These are phyloP conservation scores for Chytridium lagenaria DNA, from an alignment of 371 early-diverging fungal species.

Conservation along the genomic window DNA sequence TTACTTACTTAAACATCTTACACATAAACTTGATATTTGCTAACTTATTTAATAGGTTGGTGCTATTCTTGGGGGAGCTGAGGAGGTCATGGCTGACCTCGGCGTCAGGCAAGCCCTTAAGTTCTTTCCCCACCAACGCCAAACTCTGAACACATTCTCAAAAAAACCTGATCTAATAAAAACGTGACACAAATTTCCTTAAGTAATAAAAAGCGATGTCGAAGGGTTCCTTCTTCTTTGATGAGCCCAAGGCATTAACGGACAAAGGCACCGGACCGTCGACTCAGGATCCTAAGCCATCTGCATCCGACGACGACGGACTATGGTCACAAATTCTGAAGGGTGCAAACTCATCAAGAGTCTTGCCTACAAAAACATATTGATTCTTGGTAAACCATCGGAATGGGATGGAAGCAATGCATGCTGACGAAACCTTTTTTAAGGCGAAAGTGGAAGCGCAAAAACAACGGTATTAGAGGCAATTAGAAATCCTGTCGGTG, in stretches of 20 bases:
- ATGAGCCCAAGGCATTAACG: neutral
- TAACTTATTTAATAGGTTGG: neutral
- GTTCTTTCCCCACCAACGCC: slow-evolving; percentile 32
- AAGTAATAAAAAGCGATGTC: neutral
- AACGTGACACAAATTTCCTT: too few species aligned
- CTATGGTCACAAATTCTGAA: slow-evolving; percentile 81
- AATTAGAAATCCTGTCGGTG: slow-evolving; percentile 26
- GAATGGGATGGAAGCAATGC: too few species aligned
- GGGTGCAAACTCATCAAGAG: slow-evolving; percentile 73
- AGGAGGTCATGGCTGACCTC: slow-evolving; percentile 54
- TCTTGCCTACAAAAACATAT: slow-evolving; percentile 71
- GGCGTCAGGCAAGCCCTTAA: slow-evolving; percentile 52
- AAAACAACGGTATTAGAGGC: slow-evolving; percentile 46
- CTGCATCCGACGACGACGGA: slow-evolving; percentile 17
- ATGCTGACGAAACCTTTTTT: neutral
- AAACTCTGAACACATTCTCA: neutral
- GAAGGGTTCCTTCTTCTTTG: slow-evolving; percentile 10
- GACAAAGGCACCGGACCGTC: neutral
- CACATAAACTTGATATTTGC: neutral
- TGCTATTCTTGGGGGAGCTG: slow-evolving; percentile 52
- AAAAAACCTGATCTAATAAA: neutral
- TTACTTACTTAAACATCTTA: neutral
- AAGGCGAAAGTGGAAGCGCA: slow-evolving; percentile 43
- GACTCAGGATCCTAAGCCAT: neutral
- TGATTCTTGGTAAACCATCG: slow-evolving; percentile 66